Evolutionary conservation across 306 rosid genomes (phyloP).

Genomic region (Fragaria iinumae): DNA sequence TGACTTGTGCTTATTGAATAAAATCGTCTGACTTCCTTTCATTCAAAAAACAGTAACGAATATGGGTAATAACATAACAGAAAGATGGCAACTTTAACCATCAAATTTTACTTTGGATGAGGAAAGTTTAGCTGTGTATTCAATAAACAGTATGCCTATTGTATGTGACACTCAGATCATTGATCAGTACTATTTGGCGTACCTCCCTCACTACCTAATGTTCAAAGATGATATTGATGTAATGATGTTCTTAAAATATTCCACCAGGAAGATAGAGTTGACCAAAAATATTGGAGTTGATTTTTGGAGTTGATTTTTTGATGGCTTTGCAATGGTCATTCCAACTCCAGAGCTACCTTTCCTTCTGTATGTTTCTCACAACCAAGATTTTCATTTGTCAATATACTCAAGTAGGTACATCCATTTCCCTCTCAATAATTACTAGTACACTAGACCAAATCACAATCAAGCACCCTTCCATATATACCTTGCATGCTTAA

Average conservation of each 20-base stretch:
- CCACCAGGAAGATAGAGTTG: not conserved
- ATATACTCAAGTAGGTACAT: not conserved
- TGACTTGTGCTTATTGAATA: no score
- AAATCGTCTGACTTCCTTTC: no score
- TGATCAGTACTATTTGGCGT: not conserved
- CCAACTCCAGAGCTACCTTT: conserved; percentile 5
- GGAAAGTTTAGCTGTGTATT: not conserved
- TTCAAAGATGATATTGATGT: not conserved
- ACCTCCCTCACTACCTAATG: not conserved
- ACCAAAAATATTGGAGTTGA: not conserved
- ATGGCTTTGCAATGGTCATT: conserved; percentile 10
- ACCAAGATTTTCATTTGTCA: not conserved
- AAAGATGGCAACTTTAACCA: not conserved
- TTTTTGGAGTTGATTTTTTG: not conserved
- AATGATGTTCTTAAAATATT: not conserved
- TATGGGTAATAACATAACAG: not conserved
- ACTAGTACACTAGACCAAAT: not conserved
- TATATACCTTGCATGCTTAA: conserved; percentile 8
- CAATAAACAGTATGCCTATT: not conserved
- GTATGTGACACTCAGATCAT: not conserved
- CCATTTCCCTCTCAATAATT: not conserved
- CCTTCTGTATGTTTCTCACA: not conserved
- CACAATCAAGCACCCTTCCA: not conserved
- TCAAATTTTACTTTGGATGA: not conserved
- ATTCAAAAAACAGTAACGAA: no score